These are phyloP conservation scores for Xerophyta viscosa DNA, from an alignment of 106 monocot genomes.

Conservation along the genomic window DNA sequence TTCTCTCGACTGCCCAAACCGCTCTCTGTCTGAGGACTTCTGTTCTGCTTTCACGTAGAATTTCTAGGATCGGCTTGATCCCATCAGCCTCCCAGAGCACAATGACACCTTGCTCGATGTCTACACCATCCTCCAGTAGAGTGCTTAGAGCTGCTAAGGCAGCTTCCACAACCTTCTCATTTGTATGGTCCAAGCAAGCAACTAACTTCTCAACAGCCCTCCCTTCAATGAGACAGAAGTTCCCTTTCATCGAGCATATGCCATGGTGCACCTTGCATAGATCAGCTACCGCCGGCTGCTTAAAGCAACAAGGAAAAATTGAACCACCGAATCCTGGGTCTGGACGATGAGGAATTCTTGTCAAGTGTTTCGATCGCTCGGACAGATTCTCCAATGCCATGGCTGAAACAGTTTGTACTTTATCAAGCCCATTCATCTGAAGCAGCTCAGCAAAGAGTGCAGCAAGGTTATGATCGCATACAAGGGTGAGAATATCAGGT, in stretches of 20 bases:
- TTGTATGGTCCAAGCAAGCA: slow-evolving; percentile 70
- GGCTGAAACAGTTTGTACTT: slow-evolving; percentile 62
- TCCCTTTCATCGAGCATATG: slow-evolving; percentile 60
- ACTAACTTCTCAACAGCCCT: slow-evolving; percentile 69
- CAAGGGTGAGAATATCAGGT: slow-evolving; percentile 29
- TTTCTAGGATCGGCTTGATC: slow-evolving; percentile 57
- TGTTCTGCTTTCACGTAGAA: slow-evolving; percentile 45
- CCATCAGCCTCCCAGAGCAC: slow-evolving; percentile 60
- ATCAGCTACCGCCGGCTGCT: slow-evolving; percentile 19
- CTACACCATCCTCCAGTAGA: slow-evolving; percentile 55
- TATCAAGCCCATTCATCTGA: slow-evolving; percentile 67
- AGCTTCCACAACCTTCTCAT: slow-evolving; percentile 74
- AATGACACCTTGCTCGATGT: slow-evolving; percentile 63
- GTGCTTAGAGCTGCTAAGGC: slow-evolving; percentile 66
- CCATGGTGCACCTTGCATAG: slow-evolving; percentile 65
- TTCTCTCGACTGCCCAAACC: slow-evolving; percentile 95
- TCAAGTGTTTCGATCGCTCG: slow-evolving; percentile 47
- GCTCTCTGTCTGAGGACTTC: slow-evolving; percentile 55
- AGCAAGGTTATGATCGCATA: slow-evolving; percentile 51
- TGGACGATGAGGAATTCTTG: slow-evolving; percentile 22
- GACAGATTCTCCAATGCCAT: slow-evolving; percentile 82
- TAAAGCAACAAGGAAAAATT: slow-evolving; percentile 39
- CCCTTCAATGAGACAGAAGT: slow-evolving; percentile 78
- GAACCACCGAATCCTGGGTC: slow-evolving; percentile 28
- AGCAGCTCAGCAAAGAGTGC: slow-evolving; percentile 64